Conservation (phyloP, 306 rosid species). For the Vigna hirtella region DNA sequence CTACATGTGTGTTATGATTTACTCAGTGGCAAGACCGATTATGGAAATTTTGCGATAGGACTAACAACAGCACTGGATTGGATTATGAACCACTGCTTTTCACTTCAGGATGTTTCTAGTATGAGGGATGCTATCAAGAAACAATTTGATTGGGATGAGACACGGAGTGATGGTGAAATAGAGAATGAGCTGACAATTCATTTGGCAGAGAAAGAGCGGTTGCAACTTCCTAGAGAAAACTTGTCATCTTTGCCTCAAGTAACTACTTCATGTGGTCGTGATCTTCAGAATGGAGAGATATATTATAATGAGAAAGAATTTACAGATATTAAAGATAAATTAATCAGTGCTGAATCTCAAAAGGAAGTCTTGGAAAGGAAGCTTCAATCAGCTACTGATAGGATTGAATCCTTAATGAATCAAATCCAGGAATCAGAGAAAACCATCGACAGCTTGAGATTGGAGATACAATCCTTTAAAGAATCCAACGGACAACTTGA, state of each 20-base stretch:
- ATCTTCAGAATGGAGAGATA: constrained; percentile 47
- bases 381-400: constrained; percentile 61
- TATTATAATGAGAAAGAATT: constrained; percentile 48
- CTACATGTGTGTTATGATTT: constrained; percentile 73
- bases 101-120: constrained; percentile 90
- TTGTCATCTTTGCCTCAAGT: constrained; percentile 37
- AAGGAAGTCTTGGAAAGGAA: constrained; percentile 63
- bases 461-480: constrained; percentile 56
- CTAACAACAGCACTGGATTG: constrained; percentile 79
- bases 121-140: constrained; percentile 84
- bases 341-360: constrained; percentile 52
- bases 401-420: constrained; percentile 52
- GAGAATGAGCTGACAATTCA: constrained; percentile 61
- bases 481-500: constrained; percentile 57
- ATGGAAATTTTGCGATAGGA: constrained; percentile 57
- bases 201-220: constrained; percentile 52
- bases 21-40: constrained; percentile 67
- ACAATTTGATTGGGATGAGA: constrained; percentile 86
- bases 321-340: constrained; percentile 52
- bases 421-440: constrained; percentile 70
- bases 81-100: constrained; percentile 91
- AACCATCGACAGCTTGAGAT: constrained; percentile 58
- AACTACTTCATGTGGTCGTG: constrained; percentile 50
- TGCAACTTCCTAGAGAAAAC: constrained; percentile 46
- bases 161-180: constrained; percentile 77